Evolutionary conservation across 371 early-diverging fungal genomes (phyloP), one percentile per base, ranked within the genome.

Genomic region (Blastocladiella emersonii): DNA sequence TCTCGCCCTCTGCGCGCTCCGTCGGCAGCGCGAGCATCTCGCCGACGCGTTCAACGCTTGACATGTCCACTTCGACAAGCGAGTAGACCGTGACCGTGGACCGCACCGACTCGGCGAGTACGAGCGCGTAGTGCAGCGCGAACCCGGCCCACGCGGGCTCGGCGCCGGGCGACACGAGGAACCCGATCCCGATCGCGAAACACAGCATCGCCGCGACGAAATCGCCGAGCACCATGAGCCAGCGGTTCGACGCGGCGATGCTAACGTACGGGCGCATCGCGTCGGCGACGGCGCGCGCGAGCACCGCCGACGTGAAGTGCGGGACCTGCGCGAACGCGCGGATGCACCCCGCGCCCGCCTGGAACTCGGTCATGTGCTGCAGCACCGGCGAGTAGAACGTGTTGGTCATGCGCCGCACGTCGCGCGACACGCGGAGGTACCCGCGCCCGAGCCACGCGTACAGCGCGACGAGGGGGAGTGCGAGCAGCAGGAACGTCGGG

Each of bases 11-110:
- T 19, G 4, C 12, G 10, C 12, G 19, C 21, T 59, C 59, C 8
- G 59, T 36, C 13, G n/a, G 8, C 8, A 59, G 37, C 25, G 37
- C 59, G 63, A 83, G 63, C 66, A 91, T 92, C 67, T 91, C 86
- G 15, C 78, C 74, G 0, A 91, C 78, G 63, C 95, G 87, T 62
- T 94, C 92, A 45, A 94, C 85, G 13, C 84, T 78, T 78, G 87
- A 87, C 82, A 90, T 81, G 64, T 85, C 80, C 85, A 88, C 87
- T 74, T 93, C 93, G 67, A 89, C 81, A 4, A 30, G 27, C 32
- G 53, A 51, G 8, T 30, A 51, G 1, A 8, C 53, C 13, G 4
- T 15, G 21, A 51, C 15, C 3, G 15, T 10, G 21, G 10, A 10
- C 15, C 53, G 53, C 8, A 51, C 32, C 53, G 53, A 15, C 30